Evolutionary conservation across 2,329 filamentous ascomycete species (phyloP).

Genomic region (Plectosphaerella sp.): DNA sequence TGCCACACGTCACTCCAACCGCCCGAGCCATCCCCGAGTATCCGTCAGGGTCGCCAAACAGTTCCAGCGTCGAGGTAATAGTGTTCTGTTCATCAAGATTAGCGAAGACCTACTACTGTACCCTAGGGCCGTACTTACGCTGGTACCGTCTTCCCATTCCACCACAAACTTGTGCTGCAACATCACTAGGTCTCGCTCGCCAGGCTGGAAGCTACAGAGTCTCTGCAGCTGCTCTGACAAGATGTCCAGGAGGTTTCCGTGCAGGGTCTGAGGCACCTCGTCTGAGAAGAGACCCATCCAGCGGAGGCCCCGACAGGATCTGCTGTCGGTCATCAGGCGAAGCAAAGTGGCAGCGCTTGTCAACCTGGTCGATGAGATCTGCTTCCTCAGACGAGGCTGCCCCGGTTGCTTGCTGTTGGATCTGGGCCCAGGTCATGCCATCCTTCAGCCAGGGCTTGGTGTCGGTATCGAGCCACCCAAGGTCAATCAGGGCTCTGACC

Average conservation of each 20-base stretch:
- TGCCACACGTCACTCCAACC: no score
- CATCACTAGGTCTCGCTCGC: conserved; percentile 60
- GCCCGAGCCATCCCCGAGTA: conserved; percentile 66
- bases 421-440: conserved; percentile 16
- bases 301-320: conserved; percentile 57
- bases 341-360: conserved; percentile 56
- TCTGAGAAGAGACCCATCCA: conserved; percentile 56
- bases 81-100: conserved; percentile 22
- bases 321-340: conserved; percentile 57
- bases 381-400: conserved; percentile 14
- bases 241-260: conserved; percentile 64
- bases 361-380: conserved; percentile 57
- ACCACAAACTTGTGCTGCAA: conserved; percentile 66
- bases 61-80: conserved; percentile 58
- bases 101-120: no score
- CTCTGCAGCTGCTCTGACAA: conserved; percentile 67
- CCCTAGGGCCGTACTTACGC: conserved; percentile 8
- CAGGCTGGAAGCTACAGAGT: conserved; percentile 67
- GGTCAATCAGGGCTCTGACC: conserved; percentile 63
- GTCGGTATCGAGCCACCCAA: conserved; percentile 50
- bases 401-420: conserved; percentile 11
- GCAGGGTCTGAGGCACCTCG: conserved; percentile 51
- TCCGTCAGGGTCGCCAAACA: conserved; percentile 62
- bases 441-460: conserved; percentile 8
- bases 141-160: conserved; percentile 57